Base-by-base conservation (phyloP, 345 rosid species). In the Carallia pectinifolia region DNA sequence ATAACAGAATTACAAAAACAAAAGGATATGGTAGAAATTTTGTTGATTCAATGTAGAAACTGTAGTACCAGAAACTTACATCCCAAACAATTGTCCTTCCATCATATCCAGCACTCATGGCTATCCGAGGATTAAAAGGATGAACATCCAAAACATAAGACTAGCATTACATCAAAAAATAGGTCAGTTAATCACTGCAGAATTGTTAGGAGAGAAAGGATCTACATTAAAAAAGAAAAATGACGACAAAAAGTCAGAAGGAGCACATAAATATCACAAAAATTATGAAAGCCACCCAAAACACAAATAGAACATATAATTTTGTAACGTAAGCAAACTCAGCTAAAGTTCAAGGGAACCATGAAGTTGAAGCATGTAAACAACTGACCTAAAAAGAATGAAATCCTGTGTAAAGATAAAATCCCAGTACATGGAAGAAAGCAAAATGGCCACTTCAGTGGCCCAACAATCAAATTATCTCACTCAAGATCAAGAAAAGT, bases 71-170 rank as follows among this genome's bases (percentile, higher is more conserved):
- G 74, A 76, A 75, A 90, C 99, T 84, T 81, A 95, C 99, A 84
- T 95, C 99, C 99, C 99, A 95, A 58, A 95, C 88, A 62, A 95
- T 95, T 40, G 91, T 87, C 82, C 82, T 88, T 69, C 98, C 99
- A 72, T 95, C 99, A 80, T 95, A 95, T 68, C 99, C 99, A 64
- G 98, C 99, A 87, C 99, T 95, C 99, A 95, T 95, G 70, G 99
- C 99, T 63, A 95, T 88, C 74, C 97, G 89, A 15, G 97, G 98
- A 72, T 95, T 90, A 85, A 92, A 90, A 81, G 99, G 99, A 81
- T 95, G 98, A 74, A 92, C 98, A 74, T 95, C 99, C 79, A 95
- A 83, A 77, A 95, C 98, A 82, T 95, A 95, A 15, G 99, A 92
- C 99, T 95, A 88, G 77, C 81, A 84, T 80, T 80, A 67, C 77